Evolutionary conservation across 2,329 filamentous ascomycete species (phyloP).

Genomic region (Colletotrichum siamense): DNA sequence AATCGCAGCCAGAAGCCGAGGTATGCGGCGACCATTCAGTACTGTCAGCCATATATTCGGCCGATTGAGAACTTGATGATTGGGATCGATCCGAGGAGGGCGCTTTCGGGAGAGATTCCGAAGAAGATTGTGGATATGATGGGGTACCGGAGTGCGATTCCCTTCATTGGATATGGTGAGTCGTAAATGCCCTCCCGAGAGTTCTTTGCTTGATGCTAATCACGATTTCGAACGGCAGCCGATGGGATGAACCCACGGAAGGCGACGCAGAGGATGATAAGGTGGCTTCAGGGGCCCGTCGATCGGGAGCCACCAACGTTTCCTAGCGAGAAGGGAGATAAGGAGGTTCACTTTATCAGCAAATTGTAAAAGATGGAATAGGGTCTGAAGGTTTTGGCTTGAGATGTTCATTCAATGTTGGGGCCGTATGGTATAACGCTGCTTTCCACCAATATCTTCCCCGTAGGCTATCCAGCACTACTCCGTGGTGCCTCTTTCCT

Average conservation of each 20-base stretch:
- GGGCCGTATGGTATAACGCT: neutral
- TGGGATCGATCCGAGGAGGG: conserved; percentile 30
- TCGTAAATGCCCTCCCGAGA: accelerated
- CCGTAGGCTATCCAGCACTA: no score
- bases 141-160: conserved; percentile 26
- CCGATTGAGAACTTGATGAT: conserved; percentile 41
- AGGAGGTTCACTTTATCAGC: neutral
- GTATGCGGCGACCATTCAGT: conserved; percentile 42
- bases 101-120: conserved; percentile 21
- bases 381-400: neutral
- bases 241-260: neutral
- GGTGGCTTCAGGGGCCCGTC: neutral
- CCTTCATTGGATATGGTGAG: conserved; percentile 27
- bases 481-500: no score
- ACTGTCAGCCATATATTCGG: conserved; percentile 45
- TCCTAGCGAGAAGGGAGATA: neutral
- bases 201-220: accelerated
- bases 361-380: neutral
- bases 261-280: neutral
- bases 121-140: conserved; percentile 28
- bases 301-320: neutral
- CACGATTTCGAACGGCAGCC: neutral
- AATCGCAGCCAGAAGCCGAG: conserved; percentile 34
- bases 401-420: neutral
- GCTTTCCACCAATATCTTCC: neutral